Conservation (phyloP, 1,284 basidiomycete genomes). For the Apiotrichum brassicae region DNA sequence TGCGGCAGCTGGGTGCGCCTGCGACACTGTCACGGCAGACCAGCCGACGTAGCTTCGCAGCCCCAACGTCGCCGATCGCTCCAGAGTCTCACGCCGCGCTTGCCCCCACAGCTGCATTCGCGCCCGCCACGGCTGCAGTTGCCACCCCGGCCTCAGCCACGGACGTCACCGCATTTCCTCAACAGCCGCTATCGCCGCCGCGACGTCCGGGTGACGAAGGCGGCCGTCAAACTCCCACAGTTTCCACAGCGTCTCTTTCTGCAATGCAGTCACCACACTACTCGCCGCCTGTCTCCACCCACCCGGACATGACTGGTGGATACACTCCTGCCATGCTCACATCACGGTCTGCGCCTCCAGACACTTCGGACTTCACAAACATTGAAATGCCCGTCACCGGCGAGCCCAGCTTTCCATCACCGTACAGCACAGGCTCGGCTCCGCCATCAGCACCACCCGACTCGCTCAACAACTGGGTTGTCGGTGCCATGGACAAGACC, state of each 20-base stretch:
- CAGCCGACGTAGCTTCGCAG: not conserved
- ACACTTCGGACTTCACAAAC: not conserved
- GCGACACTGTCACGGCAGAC: not conserved
- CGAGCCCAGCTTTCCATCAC: slow-evolving; percentile 11
- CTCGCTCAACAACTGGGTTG: slow-evolving; percentile 12
- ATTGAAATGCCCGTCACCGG: not conserved
- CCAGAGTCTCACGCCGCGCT: not conserved
- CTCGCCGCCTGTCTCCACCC: not conserved
- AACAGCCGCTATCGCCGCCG: too few species aligned
- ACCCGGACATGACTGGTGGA: not conserved
- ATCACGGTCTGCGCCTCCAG: not conserved
- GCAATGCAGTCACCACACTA: not conserved
- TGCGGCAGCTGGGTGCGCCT: slow-evolving; percentile 18
- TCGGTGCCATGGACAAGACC: not conserved
- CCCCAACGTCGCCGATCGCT: not conserved
- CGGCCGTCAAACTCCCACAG: not conserved
- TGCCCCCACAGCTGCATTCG: not conserved
- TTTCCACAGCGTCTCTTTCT: not conserved
- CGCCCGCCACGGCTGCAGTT: too few species aligned
- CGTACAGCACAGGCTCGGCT: slow-evolving; percentile 33
- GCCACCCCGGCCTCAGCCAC: too few species aligned
- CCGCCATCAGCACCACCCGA: slow-evolving; percentile 23
- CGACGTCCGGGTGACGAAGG: not conserved
- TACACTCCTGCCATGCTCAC: slow-evolving; percentile 2
- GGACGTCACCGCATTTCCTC: too few species aligned